These are phyloP conservation scores for Hypoxylon intermedium DNA, from an alignment of 495 filamentous ascomycete genomes.

Conservation along the genomic window DNA sequence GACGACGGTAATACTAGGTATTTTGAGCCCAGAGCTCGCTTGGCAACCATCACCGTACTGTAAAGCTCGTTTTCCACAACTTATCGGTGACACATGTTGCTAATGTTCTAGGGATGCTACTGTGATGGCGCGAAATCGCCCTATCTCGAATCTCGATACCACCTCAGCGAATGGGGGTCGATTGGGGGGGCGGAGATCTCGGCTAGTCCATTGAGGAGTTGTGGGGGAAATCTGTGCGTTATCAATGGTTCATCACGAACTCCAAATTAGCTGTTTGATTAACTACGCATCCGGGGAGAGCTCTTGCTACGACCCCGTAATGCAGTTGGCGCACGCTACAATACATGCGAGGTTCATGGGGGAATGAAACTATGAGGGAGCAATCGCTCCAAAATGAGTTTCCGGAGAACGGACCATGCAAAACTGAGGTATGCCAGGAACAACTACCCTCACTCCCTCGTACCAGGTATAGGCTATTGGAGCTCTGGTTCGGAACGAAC, in stretches of 20 bases:
- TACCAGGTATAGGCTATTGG: constrained; percentile 20
- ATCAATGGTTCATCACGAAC: constrained; percentile 31
- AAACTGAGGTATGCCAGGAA: constrained; percentile 3
- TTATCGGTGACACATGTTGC: too few species aligned
- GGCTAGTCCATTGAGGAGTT: constrained; percentile 31
- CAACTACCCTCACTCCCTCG: not conserved
- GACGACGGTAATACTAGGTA: constrained; percentile 21
- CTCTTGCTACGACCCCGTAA: constrained; percentile 6
- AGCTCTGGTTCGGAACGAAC: constrained; percentile 22
- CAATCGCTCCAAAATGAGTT: constrained; percentile 2
- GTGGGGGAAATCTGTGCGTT: constrained; percentile 36
- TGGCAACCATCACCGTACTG: constrained; percentile 10
- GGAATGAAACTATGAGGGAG: constrained; percentile 5
- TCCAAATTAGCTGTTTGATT: constrained; percentile 28
- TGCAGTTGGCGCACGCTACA: constrained; percentile 10
- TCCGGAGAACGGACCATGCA: constrained; percentile 1
- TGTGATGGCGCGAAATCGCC: constrained; percentile 24
- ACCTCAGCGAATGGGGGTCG: constrained; percentile 29
- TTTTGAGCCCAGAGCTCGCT: constrained; percentile 32
- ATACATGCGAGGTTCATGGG: constrained; percentile 7
- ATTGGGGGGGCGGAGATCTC: constrained; percentile 32
- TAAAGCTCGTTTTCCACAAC: constrained; percentile 9
- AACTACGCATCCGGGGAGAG: constrained; percentile 15
- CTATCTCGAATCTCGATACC: constrained; percentile 35
- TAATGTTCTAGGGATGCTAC: constrained; percentile 13